Base-by-base conservation (phyloP, 2,329 filamentous ascomycete species). In the Fusarium tanahbumbuense region DNA sequence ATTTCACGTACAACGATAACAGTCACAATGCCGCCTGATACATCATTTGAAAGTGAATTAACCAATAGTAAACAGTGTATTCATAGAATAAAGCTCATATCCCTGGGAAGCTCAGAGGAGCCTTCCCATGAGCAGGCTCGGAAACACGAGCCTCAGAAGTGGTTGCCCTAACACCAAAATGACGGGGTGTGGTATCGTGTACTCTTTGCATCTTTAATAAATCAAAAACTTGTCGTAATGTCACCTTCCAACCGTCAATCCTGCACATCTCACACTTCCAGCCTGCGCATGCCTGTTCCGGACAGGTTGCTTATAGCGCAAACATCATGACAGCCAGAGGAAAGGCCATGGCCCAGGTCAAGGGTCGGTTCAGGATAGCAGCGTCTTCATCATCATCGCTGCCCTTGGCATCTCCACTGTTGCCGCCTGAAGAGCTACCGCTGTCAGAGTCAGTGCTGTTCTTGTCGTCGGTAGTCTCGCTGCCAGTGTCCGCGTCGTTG, bases 401-500 rank as follows among this genome's bases (percentile, higher is more conserved):
- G 55, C 76, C 73, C 56, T 76, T 61, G 34, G 73, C 69, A 56
- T 76, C 74, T 10, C 68, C 64, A 28, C 48, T 62, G 9, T 61
- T 60, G 25, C 50, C 20, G 13, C 20, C 27, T 8, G 53, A 56
- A 13, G 41, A 71, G 30, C 65, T 73, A 56, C 53, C 70, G 53
- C 67, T 70, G 32, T 56, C 56, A 11, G 70, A 69, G 32, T 56
- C 56, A 9, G 70, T 70, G 47, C 67, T 73, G 20, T 74, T 72
- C 23, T 54, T 73, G n/a, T 74, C 69, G 15, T 60, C 67, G 32
- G 58, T 63, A 30, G 66, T 72, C 49, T 71, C 73, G 56, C 73
- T 77, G 56, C 77, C 78, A 40, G 79, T 82, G 44, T 78, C 68
- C 55, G 76, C 76, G 18, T 73, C 75, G 77, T 84, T 85, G 72